Base-by-base conservation (phyloP, 768 basidiomycete genomes). In the Psilocybe azurescens region DNA sequence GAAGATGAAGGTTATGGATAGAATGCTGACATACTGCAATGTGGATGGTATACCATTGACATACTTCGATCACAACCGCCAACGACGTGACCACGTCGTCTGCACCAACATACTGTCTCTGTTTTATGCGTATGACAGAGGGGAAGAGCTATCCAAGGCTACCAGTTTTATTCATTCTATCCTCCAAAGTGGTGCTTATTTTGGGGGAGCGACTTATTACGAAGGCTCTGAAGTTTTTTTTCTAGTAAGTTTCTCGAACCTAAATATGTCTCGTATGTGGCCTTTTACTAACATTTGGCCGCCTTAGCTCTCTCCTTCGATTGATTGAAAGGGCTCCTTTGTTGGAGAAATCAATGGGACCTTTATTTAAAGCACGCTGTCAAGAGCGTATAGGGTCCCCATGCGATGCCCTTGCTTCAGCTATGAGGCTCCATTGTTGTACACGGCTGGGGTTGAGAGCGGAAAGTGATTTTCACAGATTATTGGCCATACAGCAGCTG, bases 341-440 rank as follows among this genome's bases (percentile, higher is more conserved):
- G 0, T 48, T 62, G 11, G 5, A 32, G 41, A 60, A 7, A 78
- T 70, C 54, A 66, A 81, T 13, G 58, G 69, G 13, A 50, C 1
- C n/a, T 0, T 64, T 80, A 8, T 69, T 80, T 46, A 63, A 65
- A 6, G 74, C 71, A 49, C 73, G 78, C 9, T 55, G 77, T n/a
- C 58, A 66, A n/a, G 79, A 81, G 64, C 75, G 75, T 0, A 63
- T 78, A 9, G 79, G 79, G 11, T 65, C 65, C 0, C 44, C 67
- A 49, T 69, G 24, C 2, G 24, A 24, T 24, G 24, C 24, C 24
- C 24, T 24, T 24, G 24, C 24, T 24, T 2, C 1, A 24, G 24
- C 24, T 24, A 24, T 24, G 24, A 24, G 24, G 24, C 24, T 24
- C 24, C 24, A 24, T 24, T 24, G 24, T 2, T 24, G 24, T 24